A percentile compares a stretch with the other conserved stretches of the same genome.
These are phyloP conservation scores for Blastomyces silverae DNA, from an alignment of 2,329 filamentous ascomycete genomes.

Conservation along the genomic window DNA sequence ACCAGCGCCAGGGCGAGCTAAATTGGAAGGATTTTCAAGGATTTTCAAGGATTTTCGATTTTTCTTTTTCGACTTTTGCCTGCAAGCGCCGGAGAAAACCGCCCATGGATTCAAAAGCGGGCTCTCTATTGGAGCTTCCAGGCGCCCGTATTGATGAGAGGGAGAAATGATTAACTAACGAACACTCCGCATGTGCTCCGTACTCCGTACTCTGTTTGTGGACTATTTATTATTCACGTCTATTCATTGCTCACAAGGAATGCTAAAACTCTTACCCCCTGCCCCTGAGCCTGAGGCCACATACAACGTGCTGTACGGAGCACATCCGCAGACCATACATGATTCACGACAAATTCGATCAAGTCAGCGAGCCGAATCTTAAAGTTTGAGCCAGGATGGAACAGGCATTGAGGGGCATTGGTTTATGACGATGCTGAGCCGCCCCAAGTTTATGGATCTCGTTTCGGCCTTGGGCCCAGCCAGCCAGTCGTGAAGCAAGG, in stretches of 20 bases:
- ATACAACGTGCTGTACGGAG: too few species aligned
- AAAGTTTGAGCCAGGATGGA: background rate
- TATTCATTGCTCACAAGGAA: too few species aligned
- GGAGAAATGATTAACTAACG: too few species aligned
- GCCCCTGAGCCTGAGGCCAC: too few species aligned
- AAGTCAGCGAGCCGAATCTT: background rate
- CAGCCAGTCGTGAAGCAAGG: background rate
- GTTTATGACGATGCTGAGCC: background rate
- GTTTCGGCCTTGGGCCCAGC: background rate
- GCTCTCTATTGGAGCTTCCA: background rate
- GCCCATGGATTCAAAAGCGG: background rate
- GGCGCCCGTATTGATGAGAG: background rate
- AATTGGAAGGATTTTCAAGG: background rate
- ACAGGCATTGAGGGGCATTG: background rate
- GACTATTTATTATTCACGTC: too few species aligned
- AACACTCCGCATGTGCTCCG: too few species aligned
- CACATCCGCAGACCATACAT: too few species aligned
- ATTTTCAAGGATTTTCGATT: too few species aligned
- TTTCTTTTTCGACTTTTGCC: too few species aligned
- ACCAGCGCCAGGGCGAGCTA: background rate
- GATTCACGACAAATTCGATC: background rate
- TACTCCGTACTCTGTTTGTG: too few species aligned
- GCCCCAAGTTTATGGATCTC: background rate
- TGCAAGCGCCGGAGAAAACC: background rate
- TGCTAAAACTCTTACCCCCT: too few species aligned